Conservation (phyloP, 768 basidiomycete genomes). For the Floccularia luteovirens region DNA sequence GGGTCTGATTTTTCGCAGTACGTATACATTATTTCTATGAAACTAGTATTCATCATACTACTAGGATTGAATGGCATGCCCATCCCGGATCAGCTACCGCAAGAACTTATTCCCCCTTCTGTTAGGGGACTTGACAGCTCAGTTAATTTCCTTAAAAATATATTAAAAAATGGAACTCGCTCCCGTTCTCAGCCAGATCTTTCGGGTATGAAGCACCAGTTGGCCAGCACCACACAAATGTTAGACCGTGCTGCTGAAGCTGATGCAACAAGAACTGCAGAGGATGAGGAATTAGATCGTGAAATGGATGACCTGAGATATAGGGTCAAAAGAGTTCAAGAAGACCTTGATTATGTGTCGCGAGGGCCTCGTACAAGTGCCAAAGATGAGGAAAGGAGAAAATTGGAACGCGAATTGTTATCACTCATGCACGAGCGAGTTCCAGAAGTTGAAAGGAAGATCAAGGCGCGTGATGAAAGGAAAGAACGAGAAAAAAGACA, state of each 20-base stretch:
- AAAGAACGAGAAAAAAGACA: constrained; percentile 74
- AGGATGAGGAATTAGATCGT: constrained; percentile 86
- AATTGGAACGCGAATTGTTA: constrained; percentile 82
- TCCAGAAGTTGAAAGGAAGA: constrained; percentile 82
- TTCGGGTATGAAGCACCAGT: constrained; percentile 74
- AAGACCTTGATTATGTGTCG: constrained; percentile 84
- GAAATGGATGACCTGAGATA: constrained; percentile 85
- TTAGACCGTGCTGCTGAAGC: constrained; percentile 67
- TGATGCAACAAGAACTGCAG: constrained; percentile 54
- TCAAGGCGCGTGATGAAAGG: constrained; percentile 71
- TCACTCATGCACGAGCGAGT: constrained; percentile 84
- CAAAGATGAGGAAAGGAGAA: constrained; percentile 81
- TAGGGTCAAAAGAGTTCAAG: constrained; percentile 77
- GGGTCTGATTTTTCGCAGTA: constrained; percentile 95
- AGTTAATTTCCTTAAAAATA: constrained; percentile 81
- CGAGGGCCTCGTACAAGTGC: constrained; percentile 62
- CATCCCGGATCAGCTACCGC: constrained; percentile 79
- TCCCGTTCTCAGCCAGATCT: constrained; percentile 73
- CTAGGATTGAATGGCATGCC: constrained; percentile 87
- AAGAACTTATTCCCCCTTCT: constrained; percentile 89
- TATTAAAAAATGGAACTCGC: constrained; percentile 82
- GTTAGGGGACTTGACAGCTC: constrained; percentile 82
- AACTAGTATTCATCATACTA: constrained; percentile 3
- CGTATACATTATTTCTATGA: constrained; percentile 20
- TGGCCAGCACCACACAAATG: constrained; percentile 73